Base-by-base conservation (phyloP, 2,329 filamentous ascomycete species). In the Aspergillus sp. region DNA sequence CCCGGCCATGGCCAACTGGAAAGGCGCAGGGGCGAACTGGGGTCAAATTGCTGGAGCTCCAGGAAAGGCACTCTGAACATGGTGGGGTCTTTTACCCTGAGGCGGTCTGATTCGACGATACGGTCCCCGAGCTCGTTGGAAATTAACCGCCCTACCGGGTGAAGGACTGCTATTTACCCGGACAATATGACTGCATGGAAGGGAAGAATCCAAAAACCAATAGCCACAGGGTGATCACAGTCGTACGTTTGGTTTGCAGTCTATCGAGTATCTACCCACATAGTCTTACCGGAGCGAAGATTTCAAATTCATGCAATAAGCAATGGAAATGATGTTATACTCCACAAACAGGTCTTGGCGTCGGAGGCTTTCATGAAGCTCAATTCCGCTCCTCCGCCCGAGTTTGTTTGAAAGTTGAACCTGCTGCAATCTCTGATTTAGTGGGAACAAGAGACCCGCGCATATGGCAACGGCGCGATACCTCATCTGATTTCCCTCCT, bases 61-160 rank as follows among this genome's bases (percentile, higher is more conserved):
- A n/a, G 21, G 2, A 15, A 15, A 43, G n/a, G 8, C 27, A 37
- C 46, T 35, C 27, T 37, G 8, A 15, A 15, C 27, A 44, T 52
- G 49, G 39, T 25, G 49, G 49, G 49, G 49, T 52, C 4, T 3
- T 17, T 37, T 17, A 45, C 14, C 21, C 33, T 23, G 49, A 25
- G 39, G 12, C n/a, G 6, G 4, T 40, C 37, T 52, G 49, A 52
- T 52, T 52, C 49, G 49, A 43, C 17, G 33, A 49, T 9, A 35
- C n/a, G 46, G 27, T 12, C 31, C 45, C 25, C 12, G 25, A 23
- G 25, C 14, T 21, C 35, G n/a, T 11, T 44, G 37, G 39, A 52
- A 52, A 51, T 51, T 52, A 52, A 52, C 49, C 49, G 49, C 23
- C 23, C 46, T 19, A 49, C 31, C 37, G 21, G 9, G 15, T 27